Evolutionary conservation across 352 stramenopile genomes (phyloP).

Genomic region (Phytophthora fragariaefolia): DNA sequence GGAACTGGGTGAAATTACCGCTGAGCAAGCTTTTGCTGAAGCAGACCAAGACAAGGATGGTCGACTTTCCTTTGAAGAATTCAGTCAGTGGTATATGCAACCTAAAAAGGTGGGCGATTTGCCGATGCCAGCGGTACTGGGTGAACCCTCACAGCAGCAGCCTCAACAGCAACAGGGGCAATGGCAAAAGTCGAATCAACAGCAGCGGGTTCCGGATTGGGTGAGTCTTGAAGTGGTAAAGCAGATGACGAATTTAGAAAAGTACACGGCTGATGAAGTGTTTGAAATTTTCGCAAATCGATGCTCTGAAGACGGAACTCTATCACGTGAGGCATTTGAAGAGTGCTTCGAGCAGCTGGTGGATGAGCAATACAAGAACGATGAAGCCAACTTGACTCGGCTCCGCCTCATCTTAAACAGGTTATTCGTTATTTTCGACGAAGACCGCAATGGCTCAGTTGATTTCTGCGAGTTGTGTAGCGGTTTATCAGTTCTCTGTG

Average conservation of each 20-base stretch:
- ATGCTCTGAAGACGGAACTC: slow-evolving; percentile 77
- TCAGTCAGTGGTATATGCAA: slow-evolving; percentile 82
- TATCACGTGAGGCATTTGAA: slow-evolving; percentile 85
- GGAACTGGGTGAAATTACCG: slow-evolving; percentile 77
- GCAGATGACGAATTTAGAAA: slow-evolving; percentile 85
- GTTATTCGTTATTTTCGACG: slow-evolving; percentile 86
- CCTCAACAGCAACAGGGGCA: slow-evolving; percentile 15
- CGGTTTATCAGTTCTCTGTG: slow-evolving; percentile 84
- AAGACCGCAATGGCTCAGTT: slow-evolving; percentile 76
- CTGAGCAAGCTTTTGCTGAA: slow-evolving; percentile 83
- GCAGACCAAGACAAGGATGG: slow-evolving; percentile 81
- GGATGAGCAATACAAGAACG: slow-evolving; percentile 78
- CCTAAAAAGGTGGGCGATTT: slow-evolving; percentile 35
- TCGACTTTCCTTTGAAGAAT: slow-evolving; percentile 85
- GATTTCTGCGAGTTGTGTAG: slow-evolving; percentile 88
- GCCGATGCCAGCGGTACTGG: slow-evolving; percentile 25
- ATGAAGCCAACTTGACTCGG: slow-evolving; percentile 66
- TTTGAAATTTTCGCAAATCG: slow-evolving; percentile 89
- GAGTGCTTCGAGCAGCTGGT: slow-evolving; percentile 87
- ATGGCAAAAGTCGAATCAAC: slow-evolving; percentile 27
- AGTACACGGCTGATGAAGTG: slow-evolving; percentile 82
- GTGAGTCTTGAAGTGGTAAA: slow-evolving; percentile 83
- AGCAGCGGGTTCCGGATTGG: slow-evolving; percentile 50
- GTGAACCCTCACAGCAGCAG: slow-evolving; percentile 26
- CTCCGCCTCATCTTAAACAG: slow-evolving; percentile 77